These are phyloP conservation scores for Debaryomycetaceae sp. DNA, from an alignment of 1,139 yeast species.

Conservation along the genomic window DNA sequence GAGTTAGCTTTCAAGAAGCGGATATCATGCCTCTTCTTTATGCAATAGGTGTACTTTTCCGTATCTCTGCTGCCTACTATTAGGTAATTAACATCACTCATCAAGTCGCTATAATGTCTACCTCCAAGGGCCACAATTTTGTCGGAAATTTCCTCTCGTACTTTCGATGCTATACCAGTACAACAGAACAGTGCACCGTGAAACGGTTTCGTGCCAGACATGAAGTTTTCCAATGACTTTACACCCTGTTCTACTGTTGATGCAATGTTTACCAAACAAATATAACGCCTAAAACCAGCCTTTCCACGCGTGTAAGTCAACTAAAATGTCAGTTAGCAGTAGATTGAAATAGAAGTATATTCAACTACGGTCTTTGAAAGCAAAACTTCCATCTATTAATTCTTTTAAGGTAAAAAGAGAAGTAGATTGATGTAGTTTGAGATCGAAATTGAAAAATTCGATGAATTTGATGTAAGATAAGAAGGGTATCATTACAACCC, in stretches of 20 bases:
- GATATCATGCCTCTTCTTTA: constrained; percentile 58
- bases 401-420: background rate
- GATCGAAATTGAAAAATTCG: background rate
- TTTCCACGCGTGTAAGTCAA: background rate
- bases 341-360: too few species aligned
- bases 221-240: background rate
- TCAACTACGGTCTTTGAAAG: background rate
- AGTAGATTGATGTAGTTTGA: too few species aligned
- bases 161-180: constrained; percentile 32
- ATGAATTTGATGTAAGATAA: background rate
- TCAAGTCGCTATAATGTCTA: constrained; percentile 52
- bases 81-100: constrained; percentile 63
- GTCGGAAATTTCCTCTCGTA: constrained; percentile 30
- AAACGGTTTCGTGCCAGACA: constrained; percentile 22
- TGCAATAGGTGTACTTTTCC: constrained; percentile 65
- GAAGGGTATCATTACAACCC: too few species aligned
- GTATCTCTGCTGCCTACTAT: constrained; percentile 68
- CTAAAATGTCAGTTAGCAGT: background rate
- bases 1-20: constrained; percentile 49
- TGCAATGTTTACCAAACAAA: background rate
- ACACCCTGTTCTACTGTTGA: background rate
- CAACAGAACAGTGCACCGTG: constrained; percentile 40
- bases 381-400: background rate
- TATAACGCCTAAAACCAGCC: background rate
- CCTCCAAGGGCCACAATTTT: constrained; percentile 65